Conservation (phyloP, 2,329 filamentous ascomycete species). For the Stachybotrys elegans region DNA sequence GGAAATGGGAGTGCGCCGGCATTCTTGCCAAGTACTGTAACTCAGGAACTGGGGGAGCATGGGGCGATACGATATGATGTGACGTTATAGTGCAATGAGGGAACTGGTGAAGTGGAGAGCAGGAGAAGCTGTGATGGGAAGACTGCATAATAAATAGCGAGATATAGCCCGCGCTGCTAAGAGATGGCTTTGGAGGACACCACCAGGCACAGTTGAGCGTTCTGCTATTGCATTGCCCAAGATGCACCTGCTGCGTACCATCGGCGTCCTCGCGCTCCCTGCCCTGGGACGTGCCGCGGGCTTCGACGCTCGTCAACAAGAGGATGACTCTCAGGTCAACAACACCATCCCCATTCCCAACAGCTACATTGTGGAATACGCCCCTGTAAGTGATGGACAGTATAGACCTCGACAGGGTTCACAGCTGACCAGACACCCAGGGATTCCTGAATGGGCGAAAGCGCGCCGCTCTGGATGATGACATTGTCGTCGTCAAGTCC, state of each 20-base stretch:
- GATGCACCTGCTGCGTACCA: background rate
- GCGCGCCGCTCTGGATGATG: background rate
- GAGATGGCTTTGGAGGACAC: too few relatives aligned
- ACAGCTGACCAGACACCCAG: background rate
- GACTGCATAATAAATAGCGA: too few relatives aligned
- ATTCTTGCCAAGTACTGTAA: too few relatives aligned
- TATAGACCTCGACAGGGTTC: background rate
- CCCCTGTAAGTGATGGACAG: background rate
- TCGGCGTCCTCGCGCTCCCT: background rate
- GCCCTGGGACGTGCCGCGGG: background rate
- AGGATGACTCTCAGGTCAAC: background rate
- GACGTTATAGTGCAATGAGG: too few relatives aligned
- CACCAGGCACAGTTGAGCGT: too few relatives aligned
- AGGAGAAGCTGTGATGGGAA: too few relatives aligned
- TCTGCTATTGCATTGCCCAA: background rate
- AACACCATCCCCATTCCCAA: background rate
- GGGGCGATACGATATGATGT: too few relatives aligned
- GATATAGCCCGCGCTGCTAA: too few relatives aligned
- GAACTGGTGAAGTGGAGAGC: too few relatives aligned
- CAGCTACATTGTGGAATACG: background rate
- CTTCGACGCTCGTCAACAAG: background rate
- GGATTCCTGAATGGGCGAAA: background rate
- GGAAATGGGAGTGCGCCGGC: too few relatives aligned
- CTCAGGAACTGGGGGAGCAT: too few relatives aligned
- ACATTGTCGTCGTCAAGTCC: conserved; percentile 5